Base-by-base conservation (phyloP, 1,139 yeast species). In the Yamadazyma triangularis region DNA sequence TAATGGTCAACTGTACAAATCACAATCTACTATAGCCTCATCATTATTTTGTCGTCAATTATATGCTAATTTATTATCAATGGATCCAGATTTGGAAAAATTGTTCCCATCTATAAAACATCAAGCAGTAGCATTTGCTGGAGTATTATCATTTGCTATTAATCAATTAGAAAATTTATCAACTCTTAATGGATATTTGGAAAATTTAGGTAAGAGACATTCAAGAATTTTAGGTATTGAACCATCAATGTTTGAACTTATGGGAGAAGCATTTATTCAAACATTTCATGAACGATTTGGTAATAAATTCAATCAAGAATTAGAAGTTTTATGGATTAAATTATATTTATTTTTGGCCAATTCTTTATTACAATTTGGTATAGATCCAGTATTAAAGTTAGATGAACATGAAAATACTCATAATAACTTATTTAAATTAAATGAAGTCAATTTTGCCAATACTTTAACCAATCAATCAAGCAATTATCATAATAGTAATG, bases 91-190 rank as follows among this genome's bases (percentile, higher is more conserved):
- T 19, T 60, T 80, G 36, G 80, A 77, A 42, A 62, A 60, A 25
- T 51, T 75, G 46, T 79, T 78, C 51, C 87, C 88, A 0, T 72
- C 79, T 11, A 72, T 79, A 40, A 73, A 71, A 41, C 82, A 79
- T 42, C 87, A 81, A 56, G 88, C 93, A 0, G 75, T 77, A 7
- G 74, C 89, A 13, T 81, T 85, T 63, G 88, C 93, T 1, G 91
- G 91, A 3, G 86, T 80, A n/a, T 51, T 81, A 49, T 66, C 80
- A n/a, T 64, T 76, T 31, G 79, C 83, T 4, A 70, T 80, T 33
- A 56, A 69, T 15, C 69, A 64, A 40, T 52, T 63, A 39, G 73
- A 61, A 38, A 58, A 62, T 43, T 52, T 65, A 40, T 32, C 52
- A 13, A 45, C 44, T 22, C 61, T 84, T 45, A 79, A 82, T 45